phyloP scores from a whole-genome alignment of 2,329 filamentous ascomycete genomes.

The Ascochyta pisi region DNA sequence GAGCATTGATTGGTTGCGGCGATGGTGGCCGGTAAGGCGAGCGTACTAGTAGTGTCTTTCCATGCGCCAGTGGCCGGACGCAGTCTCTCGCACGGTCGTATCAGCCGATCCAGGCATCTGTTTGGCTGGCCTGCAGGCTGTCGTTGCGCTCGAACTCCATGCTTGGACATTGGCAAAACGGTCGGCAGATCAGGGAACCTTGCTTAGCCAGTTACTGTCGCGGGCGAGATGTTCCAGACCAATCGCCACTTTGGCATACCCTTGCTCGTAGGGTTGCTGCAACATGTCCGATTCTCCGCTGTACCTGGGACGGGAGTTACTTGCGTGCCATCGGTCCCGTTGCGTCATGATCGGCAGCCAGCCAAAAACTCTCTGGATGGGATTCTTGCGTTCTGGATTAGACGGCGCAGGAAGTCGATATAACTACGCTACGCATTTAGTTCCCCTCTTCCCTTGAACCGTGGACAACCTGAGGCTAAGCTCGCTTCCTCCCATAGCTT shows the following conservation, averaged over 20 bases:
- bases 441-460: neutral
- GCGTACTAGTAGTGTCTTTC: neutral
- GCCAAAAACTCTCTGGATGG: neutral
- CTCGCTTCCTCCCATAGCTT: neutral
- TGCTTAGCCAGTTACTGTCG: neutral
- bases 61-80: neutral
- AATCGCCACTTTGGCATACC: neutral
- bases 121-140: constrained; percentile 4
- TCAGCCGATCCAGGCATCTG: neutral
- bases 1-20: neutral
- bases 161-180: constrained; percentile 5
- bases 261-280: constrained; percentile 1
- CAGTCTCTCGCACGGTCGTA: neutral
- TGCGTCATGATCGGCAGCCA: constrained; percentile 14
- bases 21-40: neutral
- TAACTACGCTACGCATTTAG: neutral
- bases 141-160: constrained; percentile 1
- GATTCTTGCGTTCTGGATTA: neutral
- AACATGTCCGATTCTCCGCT: neutral
- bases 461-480: neutral
- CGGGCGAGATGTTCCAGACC: neutral
- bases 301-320: neutral
- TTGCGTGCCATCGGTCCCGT: constrained; percentile 3
- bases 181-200: neutral
- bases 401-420: neutral